These are phyloP conservation scores for Discostella pseudostelligera DNA, from an alignment of 108 stramenopile genomes.

Conservation along the genomic window DNA sequence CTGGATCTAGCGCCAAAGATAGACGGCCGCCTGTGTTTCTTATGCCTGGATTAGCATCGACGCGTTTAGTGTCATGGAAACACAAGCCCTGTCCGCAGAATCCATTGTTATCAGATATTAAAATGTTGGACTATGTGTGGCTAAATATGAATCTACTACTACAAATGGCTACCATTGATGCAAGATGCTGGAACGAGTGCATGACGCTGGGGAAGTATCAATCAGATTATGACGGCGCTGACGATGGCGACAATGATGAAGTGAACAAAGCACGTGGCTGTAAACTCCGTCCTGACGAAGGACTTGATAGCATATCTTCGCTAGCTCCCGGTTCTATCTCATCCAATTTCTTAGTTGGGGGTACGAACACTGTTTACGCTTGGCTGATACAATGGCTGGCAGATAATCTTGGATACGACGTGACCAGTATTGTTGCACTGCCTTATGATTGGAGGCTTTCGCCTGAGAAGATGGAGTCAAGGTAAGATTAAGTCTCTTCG, in stretches of 20 bases:
- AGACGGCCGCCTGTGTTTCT: conserved; percentile 83
- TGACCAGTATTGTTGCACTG: conserved; percentile 73
- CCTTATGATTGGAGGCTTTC: conserved; percentile 88
- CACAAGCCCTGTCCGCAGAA: conserved; percentile 62
- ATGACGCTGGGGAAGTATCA: conserved; percentile 73
- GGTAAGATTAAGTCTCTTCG: too few species aligned
- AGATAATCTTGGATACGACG: conserved; percentile 84
- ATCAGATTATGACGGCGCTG: conserved; percentile 63
- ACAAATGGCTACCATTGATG: conserved; percentile 81
- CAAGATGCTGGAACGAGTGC: conserved; percentile 73
- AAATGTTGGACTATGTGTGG: conserved; percentile 87
- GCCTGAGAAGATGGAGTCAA: conserved; percentile 67
- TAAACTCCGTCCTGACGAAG: conserved; percentile 87
- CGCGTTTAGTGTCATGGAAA: conserved; percentile 81
- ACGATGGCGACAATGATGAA: conserved; percentile 10
- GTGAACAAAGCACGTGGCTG: conserved; percentile 47
- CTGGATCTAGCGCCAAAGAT: conserved; percentile 2
- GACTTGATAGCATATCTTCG: conserved; percentile 78
- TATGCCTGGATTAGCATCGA: conserved; percentile 80
- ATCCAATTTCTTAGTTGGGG: conserved; percentile 64
- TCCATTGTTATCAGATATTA: conserved; percentile 65
- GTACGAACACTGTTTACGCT: conserved; percentile 85
- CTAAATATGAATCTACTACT: conserved; percentile 75
- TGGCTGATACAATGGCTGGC: conserved; percentile 88
- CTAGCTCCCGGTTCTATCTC: conserved; percentile 72